These are phyloP conservation scores for Cenchrus fungigraminus DNA, from an alignment of 176 grass and related monocot species.

Conservation along the genomic window DNA sequence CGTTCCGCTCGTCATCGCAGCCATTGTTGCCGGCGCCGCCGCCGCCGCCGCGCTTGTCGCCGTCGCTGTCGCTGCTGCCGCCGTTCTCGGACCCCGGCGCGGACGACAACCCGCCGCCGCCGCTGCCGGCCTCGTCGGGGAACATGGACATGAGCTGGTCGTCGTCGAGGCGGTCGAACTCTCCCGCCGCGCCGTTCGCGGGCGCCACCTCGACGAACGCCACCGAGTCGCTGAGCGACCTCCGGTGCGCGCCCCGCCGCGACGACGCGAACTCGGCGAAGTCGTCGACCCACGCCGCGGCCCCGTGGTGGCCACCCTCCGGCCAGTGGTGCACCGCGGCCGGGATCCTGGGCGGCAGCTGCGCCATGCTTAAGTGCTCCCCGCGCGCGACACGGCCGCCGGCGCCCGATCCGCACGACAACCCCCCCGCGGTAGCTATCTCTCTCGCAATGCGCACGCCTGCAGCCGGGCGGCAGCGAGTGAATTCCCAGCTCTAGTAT, in stretches of 20 bases:
- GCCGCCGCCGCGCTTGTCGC: constrained; percentile 26
- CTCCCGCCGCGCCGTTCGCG: constrained; percentile 30
- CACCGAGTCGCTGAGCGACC: constrained; percentile 86
- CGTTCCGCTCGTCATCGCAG: constrained; percentile 42
- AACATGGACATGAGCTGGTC: constrained; percentile 99
- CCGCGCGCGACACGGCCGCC: neutral
- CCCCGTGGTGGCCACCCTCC: constrained; percentile 31
- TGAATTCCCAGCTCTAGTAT: neutral
- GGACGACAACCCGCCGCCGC: constrained; percentile 10
- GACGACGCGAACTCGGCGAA: constrained; percentile 88
- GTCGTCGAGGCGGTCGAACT: constrained; percentile 92
- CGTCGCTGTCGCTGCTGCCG: constrained; percentile 49
- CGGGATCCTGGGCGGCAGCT: constrained; percentile 63
- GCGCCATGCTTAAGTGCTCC: constrained; percentile 19
- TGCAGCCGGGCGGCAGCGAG: neutral
- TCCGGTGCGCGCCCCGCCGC: constrained; percentile 69
- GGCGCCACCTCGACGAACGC: constrained; percentile 86
- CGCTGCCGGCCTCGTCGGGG: constrained; percentile 57
- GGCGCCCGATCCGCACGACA: neutral
- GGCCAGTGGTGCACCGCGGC: constrained; percentile 53
- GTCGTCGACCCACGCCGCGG: constrained; percentile 55
- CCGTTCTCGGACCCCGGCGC: constrained; percentile 51
- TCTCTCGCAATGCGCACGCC: neutral
- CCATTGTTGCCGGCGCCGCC: neutral
- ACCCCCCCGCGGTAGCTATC: neutral